Conservation (phyloP, 345 rosid species). For the Pistacia vera region DNA sequence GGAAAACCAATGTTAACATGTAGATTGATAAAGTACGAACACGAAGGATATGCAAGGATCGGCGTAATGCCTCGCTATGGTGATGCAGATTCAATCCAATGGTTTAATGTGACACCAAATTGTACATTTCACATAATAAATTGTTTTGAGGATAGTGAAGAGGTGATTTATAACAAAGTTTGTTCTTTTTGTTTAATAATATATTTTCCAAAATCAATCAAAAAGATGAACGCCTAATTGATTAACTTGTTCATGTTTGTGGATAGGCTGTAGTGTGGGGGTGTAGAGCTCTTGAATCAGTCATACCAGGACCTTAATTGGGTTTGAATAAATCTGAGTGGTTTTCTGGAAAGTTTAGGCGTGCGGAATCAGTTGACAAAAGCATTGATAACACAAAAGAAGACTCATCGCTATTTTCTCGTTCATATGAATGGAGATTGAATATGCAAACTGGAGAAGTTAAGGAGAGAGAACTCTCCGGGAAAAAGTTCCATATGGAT, state of each 20-base stretch:
- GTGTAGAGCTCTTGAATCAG: conserved; percentile 44
- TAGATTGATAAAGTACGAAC: too few species aligned
- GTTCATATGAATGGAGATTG: conserved; percentile 48
- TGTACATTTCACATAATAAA: too few species aligned
- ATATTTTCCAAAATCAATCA: too few species aligned
- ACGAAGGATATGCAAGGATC: too few species aligned
- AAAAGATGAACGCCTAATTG: too few species aligned
- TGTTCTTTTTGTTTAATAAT: too few species aligned
- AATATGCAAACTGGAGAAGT: conserved; percentile 47
- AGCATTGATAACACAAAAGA: conserved; percentile 7
- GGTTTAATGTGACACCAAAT: too few species aligned
- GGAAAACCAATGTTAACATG: too few species aligned
- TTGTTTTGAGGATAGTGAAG: too few species aligned
- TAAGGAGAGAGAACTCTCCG: conserved; percentile 38
- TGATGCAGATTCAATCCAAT: too few species aligned
- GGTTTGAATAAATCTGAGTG: conserved; percentile 38
- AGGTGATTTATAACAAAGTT: too few species aligned
- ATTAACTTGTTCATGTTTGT: background rate
- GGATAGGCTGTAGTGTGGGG: conserved; percentile 48
- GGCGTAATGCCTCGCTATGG: too few species aligned
- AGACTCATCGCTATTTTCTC: conserved; percentile 21
- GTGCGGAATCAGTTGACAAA: background rate
- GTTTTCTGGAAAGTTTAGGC: conserved; percentile 21
- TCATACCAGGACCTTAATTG: conserved; percentile 36
- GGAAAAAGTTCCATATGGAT: conserved; percentile 40